Base-by-base conservation (phyloP, 768 basidiomycete genomes). In the Pisolithus orientalis region DNA sequence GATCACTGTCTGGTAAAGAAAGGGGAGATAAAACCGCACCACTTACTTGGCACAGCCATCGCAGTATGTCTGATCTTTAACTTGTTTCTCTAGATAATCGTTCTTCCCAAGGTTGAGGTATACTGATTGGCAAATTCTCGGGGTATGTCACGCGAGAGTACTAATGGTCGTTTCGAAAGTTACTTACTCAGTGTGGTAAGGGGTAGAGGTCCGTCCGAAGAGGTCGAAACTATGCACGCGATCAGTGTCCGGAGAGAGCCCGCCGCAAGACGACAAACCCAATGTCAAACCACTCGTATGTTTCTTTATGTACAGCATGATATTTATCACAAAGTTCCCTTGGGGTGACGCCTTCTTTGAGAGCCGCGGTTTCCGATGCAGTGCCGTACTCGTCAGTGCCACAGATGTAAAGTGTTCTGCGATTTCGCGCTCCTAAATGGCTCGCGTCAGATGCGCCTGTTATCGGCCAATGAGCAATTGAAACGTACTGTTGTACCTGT, bases 351-450 rank as follows among this genome's bases (percentile, higher is more conserved):
- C 84, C 82, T 65, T 95, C 92, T 64, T 93, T 92, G 53, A 92
- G 68, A 4, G 96, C 95, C 68, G 96, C 94, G 2, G 94, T 97
- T 75, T 99, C 96, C 0, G 96, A 96, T 0, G 96, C 95, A 6
- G 96, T 99, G n/a, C 96, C 96, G 62, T 99, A 99, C 70, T 99
- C 96, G 65, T 99, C 96, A 4, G 96, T 98, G 27, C 96, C 96
- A 69, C 96, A 99, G 51, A 99, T 79, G 66, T 95, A 99, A 31
- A 98, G 76, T 0, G 93, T 95, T 42, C 85, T 83, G 60, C 87
- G 77, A 75, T 98, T 96, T 62, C 87, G 76, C 29, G 91, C 87
- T 32, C 83, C 67, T 68, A 47, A 34, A 14, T 1, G 11, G 55
- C 39, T 28, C 38, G 39, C 44, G 54, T 61, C 14, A 40, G 51